Percentiles rank a stretch among this genome's conserved stretches.
Evolutionary conservation across 2,329 filamentous ascomycete species (phyloP).

Genomic region (Colletotrichum tanaceti): DNA sequence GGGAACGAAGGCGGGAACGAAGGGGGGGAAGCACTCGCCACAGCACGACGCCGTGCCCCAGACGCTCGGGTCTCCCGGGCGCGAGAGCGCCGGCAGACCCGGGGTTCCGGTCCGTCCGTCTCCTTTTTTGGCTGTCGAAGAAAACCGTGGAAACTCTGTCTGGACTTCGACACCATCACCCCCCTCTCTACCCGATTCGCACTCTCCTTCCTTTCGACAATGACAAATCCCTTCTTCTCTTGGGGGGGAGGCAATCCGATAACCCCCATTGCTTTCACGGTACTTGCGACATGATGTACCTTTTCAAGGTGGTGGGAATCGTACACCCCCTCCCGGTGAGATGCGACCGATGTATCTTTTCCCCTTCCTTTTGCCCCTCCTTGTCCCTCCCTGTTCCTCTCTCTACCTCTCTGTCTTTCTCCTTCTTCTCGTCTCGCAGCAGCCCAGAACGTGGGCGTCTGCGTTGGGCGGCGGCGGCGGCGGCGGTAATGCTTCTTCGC

Average conservation of each 20-base stretch:
- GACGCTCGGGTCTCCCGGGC: slow-evolving; percentile 13
- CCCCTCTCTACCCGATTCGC: background rate
- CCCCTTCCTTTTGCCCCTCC: too few relatives aligned
- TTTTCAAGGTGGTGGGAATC: background rate
- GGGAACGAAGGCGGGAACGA: too few relatives aligned
- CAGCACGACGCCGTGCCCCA: background rate
- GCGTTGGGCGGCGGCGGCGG: slow-evolving; percentile 6
- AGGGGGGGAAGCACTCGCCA: background rate
- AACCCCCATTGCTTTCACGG: background rate
- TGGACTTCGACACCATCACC: slow-evolving; percentile 9
- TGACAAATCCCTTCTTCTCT: slow-evolving; percentile 9
- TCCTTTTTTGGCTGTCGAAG: background rate
- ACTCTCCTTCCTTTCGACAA: background rate
- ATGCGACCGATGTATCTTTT: slow-evolving; percentile 5
- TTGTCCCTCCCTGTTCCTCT: background rate
- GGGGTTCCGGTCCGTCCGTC: slow-evolving; percentile 7
- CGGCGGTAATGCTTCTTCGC: background rate
- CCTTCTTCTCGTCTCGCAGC: background rate
- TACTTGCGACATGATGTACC: background rate
- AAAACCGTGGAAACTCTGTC: slow-evolving; percentile 11
- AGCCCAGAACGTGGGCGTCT: background rate
- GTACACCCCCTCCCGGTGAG: background rate
- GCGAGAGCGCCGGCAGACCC: background rate
- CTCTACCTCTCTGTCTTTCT: background rate
- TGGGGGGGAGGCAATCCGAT: background rate